A percentile compares a stretch with the other conserved stretches of the same genome.
phyloP scores from a whole-genome alignment of 1,284 basidiomycete species.

The Microbotryum violaceum region DNA sequence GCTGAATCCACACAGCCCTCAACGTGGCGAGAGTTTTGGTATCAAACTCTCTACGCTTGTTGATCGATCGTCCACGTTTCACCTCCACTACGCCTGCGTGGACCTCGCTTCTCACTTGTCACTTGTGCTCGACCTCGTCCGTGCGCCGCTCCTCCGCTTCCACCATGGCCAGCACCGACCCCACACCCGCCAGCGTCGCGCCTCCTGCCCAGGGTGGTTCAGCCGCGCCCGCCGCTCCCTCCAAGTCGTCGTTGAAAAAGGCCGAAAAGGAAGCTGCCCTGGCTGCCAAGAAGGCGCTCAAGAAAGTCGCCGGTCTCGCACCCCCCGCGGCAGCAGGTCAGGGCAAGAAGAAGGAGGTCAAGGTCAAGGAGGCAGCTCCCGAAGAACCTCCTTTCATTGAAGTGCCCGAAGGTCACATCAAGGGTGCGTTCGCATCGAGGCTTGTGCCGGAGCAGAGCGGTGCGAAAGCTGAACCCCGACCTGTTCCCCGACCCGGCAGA shows the following conservation, averaged over 20 bases:
- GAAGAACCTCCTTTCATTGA: conserved; percentile 26
- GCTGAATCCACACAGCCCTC: neutral
- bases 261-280: conserved; percentile 30
- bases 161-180: neutral
- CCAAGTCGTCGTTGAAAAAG: conserved; percentile 30
- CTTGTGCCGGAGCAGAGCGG: neutral
- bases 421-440: conserved; percentile 18
- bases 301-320: conserved; percentile 8
- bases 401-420: conserved; percentile 25
- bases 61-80: neutral
- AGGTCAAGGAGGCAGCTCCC: conserved; percentile 16
- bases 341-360: conserved; percentile 26
- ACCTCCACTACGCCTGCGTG: conserved; percentile 1
- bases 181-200: neutral
- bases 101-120: neutral
- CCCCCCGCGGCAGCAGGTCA: neutral
- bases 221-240: conserved; percentile 11
- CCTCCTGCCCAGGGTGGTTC: neutral
- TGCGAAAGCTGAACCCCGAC: neutral
- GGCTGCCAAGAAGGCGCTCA: conserved; percentile 32
- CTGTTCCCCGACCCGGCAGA: conserved; percentile 48
- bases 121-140: neutral
- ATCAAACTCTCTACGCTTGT: neutral
- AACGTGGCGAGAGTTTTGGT: too few relatives aligned
- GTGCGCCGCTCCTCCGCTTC: neutral